A percentile compares a stretch with the other conserved stretches of the same genome.
These are phyloP conservation scores for Forsythia suspensa DNA, from an alignment of 257 asterid genomes.

Conservation along the genomic window DNA sequence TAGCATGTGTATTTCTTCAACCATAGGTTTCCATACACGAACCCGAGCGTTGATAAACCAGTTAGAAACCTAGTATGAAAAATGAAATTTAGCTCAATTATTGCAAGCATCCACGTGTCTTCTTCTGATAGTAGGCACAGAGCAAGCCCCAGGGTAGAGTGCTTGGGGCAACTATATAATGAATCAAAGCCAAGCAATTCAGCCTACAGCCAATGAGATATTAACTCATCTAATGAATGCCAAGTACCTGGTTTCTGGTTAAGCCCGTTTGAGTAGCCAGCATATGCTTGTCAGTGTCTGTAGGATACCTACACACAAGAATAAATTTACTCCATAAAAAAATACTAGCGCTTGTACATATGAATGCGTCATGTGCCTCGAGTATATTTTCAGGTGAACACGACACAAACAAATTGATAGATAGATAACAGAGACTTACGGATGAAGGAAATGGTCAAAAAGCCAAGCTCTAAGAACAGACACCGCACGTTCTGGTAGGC, in stretches of 20 bases:
- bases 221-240: background rate
- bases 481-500: conserved; percentile 85
- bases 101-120: background rate
- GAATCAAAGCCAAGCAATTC: background rate
- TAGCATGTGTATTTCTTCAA: conserved; percentile 81
- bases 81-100: background rate
- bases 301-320: conserved; percentile 58
- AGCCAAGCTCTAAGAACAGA: conserved; percentile 84
- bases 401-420: background rate
- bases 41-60: conserved; percentile 95
- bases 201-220: background rate
- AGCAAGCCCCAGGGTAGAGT: background rate
- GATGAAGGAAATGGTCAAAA: conserved; percentile 90
- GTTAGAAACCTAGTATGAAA: conserved; percentile 62
- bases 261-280: conserved; percentile 83
- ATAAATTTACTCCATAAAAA: background rate
- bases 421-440: conserved; percentile 38
- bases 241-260: conserved; percentile 73
- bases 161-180: background rate
- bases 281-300: conserved; percentile 86
- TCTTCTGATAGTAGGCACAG: background rate
- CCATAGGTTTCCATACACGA: conserved; percentile 95
- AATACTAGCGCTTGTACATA: background rate
- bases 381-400: background rate
- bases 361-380: background rate